Conservation (phyloP, 2,329 filamentous ascomycete genomes). For the Phialophora chinensis region DNA sequence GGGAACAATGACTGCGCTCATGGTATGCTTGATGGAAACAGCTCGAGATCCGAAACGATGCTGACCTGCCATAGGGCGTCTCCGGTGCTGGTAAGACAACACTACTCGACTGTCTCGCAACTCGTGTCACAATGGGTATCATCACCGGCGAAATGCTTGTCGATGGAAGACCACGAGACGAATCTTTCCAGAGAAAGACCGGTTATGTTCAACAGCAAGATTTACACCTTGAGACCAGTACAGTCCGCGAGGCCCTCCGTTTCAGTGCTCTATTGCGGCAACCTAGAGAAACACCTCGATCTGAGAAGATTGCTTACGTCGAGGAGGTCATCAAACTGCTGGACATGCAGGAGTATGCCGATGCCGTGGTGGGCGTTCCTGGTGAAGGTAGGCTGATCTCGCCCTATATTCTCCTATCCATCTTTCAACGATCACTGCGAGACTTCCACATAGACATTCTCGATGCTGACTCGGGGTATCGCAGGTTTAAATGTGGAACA, state of each 20-base stretch:
- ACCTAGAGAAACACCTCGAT: slow-evolving; percentile 69
- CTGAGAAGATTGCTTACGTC: slow-evolving; percentile 87
- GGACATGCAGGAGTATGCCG: slow-evolving; percentile 87
- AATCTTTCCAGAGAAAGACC: slow-evolving; percentile 86
- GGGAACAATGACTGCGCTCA: slow-evolving; percentile 86
- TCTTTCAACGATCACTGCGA: background rate
- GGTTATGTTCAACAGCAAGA: slow-evolving; percentile 94
- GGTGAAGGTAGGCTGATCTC: slow-evolving; percentile 67
- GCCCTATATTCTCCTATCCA: background rate
- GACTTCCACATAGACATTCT: background rate
- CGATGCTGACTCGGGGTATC: background rate
- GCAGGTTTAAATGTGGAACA: slow-evolving; percentile 64
- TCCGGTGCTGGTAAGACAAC: slow-evolving; percentile 92
- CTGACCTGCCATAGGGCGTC: slow-evolving; percentile 58
- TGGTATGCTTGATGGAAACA: slow-evolving; percentile 54
- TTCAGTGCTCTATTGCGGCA: slow-evolving; percentile 88
- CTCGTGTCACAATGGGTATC: slow-evolving; percentile 84
- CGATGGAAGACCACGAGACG: slow-evolving; percentile 73
- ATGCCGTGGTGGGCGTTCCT: slow-evolving; percentile 86
- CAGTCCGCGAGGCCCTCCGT: slow-evolving; percentile 82
- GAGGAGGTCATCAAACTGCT: slow-evolving; percentile 88
- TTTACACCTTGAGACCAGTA: slow-evolving; percentile 80
- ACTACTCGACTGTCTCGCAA: slow-evolving; percentile 82
- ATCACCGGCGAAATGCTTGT: slow-evolving; percentile 85
- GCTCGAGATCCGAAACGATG: background rate